Evolutionary conservation across 2,329 filamentous ascomycete species (phyloP), one percentile per base, ranked within the genome.

Genomic region (Hysterium pulicare): DNA sequence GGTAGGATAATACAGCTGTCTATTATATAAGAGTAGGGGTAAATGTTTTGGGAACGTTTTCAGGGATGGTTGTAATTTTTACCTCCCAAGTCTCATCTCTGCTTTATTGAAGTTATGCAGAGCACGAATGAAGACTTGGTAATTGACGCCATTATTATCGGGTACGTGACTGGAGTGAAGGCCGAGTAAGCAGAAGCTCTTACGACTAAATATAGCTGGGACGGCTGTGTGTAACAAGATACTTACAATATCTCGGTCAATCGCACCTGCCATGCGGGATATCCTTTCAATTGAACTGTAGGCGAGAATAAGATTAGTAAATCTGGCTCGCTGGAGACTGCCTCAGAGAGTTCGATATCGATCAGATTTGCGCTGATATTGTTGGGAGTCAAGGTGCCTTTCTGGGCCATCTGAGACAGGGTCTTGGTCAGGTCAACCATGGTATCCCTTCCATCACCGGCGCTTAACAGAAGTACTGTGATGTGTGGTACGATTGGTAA

Each of bases 361-460:
- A 98, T 83, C 38, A 98, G 73, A 49, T 96, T 88, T 38, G 79
- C 77, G 43, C 83, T 90, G 59, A 98, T 90, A 62, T 98, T 90
- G 23, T 81, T 75, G 1, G 87, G 79, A 2, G 81, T 80, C 11
- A 98, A 77, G 68, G 95, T 96, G 45, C 83, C 83, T 54, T 84
- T 83, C 67, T 97, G 93, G 5, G 89, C 87, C 93, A 98, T 97
- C 61, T 95, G 88, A 5, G 91, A 82, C 17, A 98, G 76, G 1
- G 94, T 97, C 61, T 90, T 89, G 32, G 93, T 98, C 34, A 98
- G 78, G 66, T 98, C 93, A 31, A 98, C 90, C 49, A 98, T 81
- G 3, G 91, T 96, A 59, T 95, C 89, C 41, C 91, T 82, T 37
- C 93, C 91, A 57, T 98, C 93, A 42, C 91, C 86, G 28, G 83